Evolutionary conservation across 164 flowering plant genomes (phyloP).

Genomic region (Akebia trifoliata): DNA sequence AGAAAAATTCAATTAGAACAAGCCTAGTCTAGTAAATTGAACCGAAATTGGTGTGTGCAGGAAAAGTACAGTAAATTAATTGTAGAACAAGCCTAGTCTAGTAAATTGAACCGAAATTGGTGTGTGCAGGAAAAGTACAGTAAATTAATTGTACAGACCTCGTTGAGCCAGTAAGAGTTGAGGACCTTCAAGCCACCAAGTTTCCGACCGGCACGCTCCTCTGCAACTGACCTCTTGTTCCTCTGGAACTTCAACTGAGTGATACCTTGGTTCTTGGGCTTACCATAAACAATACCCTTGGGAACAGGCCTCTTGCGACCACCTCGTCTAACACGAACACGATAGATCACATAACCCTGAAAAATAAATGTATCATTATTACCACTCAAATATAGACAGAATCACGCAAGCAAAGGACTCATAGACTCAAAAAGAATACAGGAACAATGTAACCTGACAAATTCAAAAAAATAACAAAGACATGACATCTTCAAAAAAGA

Average conservation of each 20-base stretch:
- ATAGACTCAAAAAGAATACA: too few relatives aligned
- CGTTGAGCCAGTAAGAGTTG: conserved; percentile 76
- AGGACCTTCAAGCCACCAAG: conserved; percentile 74
- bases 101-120: not conserved
- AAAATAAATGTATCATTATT: not conserved
- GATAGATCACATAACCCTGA: conserved; percentile 64
- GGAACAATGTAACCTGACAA: too few relatives aligned
- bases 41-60: conserved; percentile 1
- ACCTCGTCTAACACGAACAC: conserved; percentile 73
- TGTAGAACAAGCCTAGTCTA: too few relatives aligned
- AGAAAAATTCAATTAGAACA: too few relatives aligned
- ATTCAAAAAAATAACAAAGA: too few relatives aligned
- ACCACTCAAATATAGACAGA: not conserved
- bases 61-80: not conserved
- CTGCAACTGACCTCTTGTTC: conserved; percentile 74
- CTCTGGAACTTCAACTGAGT: conserved; percentile 67
- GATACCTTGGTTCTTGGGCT: conserved; percentile 68
- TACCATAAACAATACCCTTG: conserved; percentile 72
- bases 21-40: not conserved
- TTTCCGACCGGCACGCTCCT: conserved; percentile 73
- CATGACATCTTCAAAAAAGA: too few relatives aligned
- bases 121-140: not conserved
- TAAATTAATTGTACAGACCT: conserved; percentile 32
- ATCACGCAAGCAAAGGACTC: too few relatives aligned
- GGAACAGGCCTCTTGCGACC: conserved; percentile 73